Evolutionary conservation across 192 early-diverging fungal genomes (phyloP), one percentile per base, ranked within the genome.

Genomic region (Coemansia sp.): DNA sequence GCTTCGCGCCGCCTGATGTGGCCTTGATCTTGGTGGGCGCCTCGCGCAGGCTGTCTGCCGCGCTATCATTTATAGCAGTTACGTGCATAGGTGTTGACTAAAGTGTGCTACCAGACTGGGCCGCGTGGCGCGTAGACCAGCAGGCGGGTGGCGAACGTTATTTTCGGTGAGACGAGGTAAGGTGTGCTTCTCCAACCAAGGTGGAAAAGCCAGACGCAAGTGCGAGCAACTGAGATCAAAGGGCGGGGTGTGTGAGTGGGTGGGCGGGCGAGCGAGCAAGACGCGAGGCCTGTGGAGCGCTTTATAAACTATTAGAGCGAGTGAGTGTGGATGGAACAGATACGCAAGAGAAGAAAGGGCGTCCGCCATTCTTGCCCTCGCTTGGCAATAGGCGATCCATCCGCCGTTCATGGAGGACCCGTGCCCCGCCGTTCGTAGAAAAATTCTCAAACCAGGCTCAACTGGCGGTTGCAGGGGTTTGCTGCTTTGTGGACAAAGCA

Each of bases 1-100:
- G 66, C 70, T 54, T 67, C 40, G 29, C 27, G 62, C 63, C 37
- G 46, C 46, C 59, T 56, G 71, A 39, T 24, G 16, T 29, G 50
- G 21, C 54, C 54, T 57, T 57, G 54, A 34, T 31, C 54, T 33
- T 33, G 46, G 8, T 21, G 46, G 46, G 46, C 46, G 46, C 46
- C 46, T 50, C 46, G 19, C 6, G 21, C 21, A 24, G 46, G 46
- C 46, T 21, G 19, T 50, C 46, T 3, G 46, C 46, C 46, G 46
- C 46, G 3, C 46, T 50, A 19, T 50, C 46, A 8, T 21, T 19
- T n/a, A 50, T 50, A 50, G 46, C 46, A 21, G 46, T 50, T 19
- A 50, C 19, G 19, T 50, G 46, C 46, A 50, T 50, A 42, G 41
- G 13, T 16, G 5, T 11, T 42, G 41, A 16, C 16, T 42, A 42